Evolutionary conservation across 2,329 filamentous ascomycete genomes (phyloP), one percentile per base, ranked within the genome.

Genomic region (Trichophyton mentagrophytes): DNA sequence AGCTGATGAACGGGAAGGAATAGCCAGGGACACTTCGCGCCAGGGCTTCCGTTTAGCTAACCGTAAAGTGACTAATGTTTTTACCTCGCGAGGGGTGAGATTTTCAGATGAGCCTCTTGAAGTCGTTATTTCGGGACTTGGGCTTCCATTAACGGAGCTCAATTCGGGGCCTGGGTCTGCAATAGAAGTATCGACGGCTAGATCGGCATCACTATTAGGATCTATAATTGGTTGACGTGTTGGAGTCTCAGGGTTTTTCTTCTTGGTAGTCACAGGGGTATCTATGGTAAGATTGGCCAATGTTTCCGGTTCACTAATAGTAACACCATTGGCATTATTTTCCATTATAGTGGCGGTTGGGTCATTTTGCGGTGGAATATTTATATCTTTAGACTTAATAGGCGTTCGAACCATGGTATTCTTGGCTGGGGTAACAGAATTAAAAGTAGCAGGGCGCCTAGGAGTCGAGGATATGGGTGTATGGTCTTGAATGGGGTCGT

Each of bases 401-500:
- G 15, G 27, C 13, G 27, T 55, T 27, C 13, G 30, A 55, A 36
- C 8, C 7, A 6, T n/a, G 27, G 51, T 3, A 17, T 17, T 15
- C 11, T 55, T 20, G 20, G 46, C 11, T 3, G 51, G 27, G 33
- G 20, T 2, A 33, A 33, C 33, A 4, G 30, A 5, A 55, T n/a
- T 7, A 27, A 36, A 7, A 20, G 30, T 33, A 55, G n/a, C 3
- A 9, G 30, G 27, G 11, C 51, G 51, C 15, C 27, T 17, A 6
- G 51, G 15, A 17, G 51, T 55, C 3, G 27, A 36, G 15, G 27
- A 36, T 38, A 55, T 36, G 2, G 56, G 36, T 42, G 17, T 20
- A n/a, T 40, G 47, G 47, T 74, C 71, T 61, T 74, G 72, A 59
- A 76, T 66, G 51, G 74, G 74, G 62, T 76, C 74, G 63, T 76